phyloP scores from a whole-genome alignment of 1,284 basidiomycete species.

The Trichosporon faecale region DNA sequence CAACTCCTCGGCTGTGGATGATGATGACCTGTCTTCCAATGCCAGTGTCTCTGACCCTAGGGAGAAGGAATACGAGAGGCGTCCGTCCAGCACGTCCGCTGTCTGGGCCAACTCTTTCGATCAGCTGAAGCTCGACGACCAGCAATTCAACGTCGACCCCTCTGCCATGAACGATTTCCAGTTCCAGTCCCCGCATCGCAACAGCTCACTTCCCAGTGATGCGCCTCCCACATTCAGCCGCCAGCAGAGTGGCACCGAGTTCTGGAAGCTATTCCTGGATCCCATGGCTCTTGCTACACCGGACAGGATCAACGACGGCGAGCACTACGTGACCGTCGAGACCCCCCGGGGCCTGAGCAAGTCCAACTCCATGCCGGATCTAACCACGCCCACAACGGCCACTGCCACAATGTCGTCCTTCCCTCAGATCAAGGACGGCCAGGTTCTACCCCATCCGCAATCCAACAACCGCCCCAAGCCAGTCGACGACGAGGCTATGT shows the following conservation, averaged over 20 bases:
- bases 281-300: conserved; percentile 31
- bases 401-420: conserved; percentile 2
- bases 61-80: conserved; percentile 19
- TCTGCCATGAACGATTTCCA: conserved; percentile 6
- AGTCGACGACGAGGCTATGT: conserved; percentile 21
- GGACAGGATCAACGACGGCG: conserved; percentile 37
- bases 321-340: not conserved
- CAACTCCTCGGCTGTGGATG: not conserved
- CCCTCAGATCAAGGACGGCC: conserved; percentile 10
- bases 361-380: conserved; percentile 47
- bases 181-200: conserved; percentile 2
- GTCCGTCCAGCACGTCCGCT: conserved; percentile 35
- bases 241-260: conserved; percentile 23
- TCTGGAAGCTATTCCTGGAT: conserved; percentile 47
- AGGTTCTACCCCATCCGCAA: not conserved
- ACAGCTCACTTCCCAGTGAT: conserved; percentile 18
- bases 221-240: not conserved
- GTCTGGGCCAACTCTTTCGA: conserved; percentile 44
- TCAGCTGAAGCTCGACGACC: conserved; percentile 44
- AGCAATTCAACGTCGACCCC: conserved; percentile 5
- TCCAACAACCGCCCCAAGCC: not conserved
- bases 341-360: conserved; percentile 28
- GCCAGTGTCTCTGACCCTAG: conserved; percentile 8
- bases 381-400: conserved; percentile 30
- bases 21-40: conserved; percentile 8